Evolutionary conservation across 441 rosid species (phyloP).

Genomic region (Corymbia citriodora): DNA sequence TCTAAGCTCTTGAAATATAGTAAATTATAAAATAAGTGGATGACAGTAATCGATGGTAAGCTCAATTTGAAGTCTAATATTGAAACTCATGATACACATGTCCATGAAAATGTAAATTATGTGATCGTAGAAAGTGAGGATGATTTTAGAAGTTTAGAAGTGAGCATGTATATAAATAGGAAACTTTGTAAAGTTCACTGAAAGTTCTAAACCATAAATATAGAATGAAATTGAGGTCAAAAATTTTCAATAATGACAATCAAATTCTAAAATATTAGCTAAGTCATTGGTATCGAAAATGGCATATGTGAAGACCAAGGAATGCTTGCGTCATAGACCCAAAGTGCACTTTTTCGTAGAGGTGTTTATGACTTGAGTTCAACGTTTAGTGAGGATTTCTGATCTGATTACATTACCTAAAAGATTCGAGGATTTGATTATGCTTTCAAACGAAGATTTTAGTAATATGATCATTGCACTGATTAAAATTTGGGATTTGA

Average conservation of each 20-base stretch:
- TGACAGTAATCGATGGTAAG: background rate
- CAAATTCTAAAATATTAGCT: background rate
- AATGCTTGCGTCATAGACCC: background rate
- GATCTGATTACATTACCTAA: background rate
- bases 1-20: background rate
- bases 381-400: background rate
- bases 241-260: background rate
- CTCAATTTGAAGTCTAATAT: background rate
- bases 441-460: background rate
- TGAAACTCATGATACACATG: background rate
- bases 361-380: background rate
- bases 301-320: background rate
- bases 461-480: background rate
- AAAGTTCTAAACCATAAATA: background rate
- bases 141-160: background rate
- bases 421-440: background rate
- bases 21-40: background rate
- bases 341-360: background rate
- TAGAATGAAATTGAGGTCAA: background rate
- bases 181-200: background rate
- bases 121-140: background rate
- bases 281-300: background rate
- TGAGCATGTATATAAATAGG: background rate
- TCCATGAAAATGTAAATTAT: background rate
- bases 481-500: background rate